Conservation (phyloP, 441 rosid species). For the Gossypium schwendimanii region DNA sequence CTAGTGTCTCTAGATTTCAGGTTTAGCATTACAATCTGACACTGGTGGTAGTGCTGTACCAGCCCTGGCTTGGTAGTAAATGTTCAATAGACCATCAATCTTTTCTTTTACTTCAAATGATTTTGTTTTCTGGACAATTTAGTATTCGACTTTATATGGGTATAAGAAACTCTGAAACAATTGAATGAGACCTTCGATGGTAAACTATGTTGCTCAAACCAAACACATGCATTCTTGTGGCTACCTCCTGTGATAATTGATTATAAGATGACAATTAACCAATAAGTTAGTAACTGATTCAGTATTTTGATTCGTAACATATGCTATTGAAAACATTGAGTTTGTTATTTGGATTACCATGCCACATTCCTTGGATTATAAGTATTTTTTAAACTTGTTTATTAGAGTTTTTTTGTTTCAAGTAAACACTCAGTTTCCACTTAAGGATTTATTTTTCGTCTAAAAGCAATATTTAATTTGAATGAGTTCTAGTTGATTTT, state of each 20-base stretch:
- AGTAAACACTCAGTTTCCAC: not conserved
- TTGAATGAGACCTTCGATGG: not conserved
- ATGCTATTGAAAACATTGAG: not conserved
- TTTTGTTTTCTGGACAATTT: not conserved
- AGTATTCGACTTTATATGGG: not conserved
- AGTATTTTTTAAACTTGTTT: constrained; percentile 2
- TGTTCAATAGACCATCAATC: not conserved
- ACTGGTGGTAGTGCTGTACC: not conserved
- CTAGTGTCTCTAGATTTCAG: constrained; percentile 1
- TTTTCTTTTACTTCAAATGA: not conserved
- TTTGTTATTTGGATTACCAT: not conserved
- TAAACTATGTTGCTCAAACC: not conserved
- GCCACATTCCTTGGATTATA: not conserved
- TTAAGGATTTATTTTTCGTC: constrained; percentile 7
- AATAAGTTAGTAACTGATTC: not conserved
- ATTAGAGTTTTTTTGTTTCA: not conserved
- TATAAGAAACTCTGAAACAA: not conserved
- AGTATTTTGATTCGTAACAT: not conserved
- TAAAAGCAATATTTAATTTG: not conserved
- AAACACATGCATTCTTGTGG: not conserved
- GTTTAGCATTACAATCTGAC: not conserved
- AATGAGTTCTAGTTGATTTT: not conserved
- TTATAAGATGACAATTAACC: not conserved
- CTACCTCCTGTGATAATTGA: not conserved
- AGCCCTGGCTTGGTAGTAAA: not conserved